These are phyloP conservation scores for Tolypocladium amazonense DNA, from an alignment of 2,329 filamentous ascomycete species.

Conservation along the genomic window DNA sequence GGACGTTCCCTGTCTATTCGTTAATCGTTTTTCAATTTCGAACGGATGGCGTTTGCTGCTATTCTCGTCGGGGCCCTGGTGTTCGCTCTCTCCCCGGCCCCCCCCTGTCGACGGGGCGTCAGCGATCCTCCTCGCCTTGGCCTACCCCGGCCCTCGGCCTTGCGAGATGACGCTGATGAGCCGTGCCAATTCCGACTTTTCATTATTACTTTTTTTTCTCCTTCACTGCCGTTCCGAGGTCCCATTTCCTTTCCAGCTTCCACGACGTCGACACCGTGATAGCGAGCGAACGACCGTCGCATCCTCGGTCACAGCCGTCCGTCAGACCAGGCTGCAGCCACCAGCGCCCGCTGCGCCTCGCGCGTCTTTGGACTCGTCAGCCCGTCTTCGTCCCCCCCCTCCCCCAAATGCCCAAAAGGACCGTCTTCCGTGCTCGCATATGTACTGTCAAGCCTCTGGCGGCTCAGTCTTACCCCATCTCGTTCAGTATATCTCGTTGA, in stretches of 20 bases:
- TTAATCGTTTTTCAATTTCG: background rate
- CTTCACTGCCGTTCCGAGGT: background rate
- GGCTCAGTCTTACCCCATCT: background rate
- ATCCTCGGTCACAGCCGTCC: background rate
- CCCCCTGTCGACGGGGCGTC: background rate
- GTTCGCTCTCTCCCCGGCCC: background rate
- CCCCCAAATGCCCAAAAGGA: background rate
- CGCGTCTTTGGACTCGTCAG: background rate
- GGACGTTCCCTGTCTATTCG: background rate
- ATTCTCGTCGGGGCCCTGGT: background rate
- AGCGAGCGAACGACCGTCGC: background rate
- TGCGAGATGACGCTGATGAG: background rate
- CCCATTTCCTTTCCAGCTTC: background rate
- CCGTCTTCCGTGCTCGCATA: background rate
- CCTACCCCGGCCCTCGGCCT: background rate
- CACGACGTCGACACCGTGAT: too few relatives aligned
- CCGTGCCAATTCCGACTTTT: background rate
- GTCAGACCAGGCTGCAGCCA: background rate
- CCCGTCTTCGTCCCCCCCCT: background rate
- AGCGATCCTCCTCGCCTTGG: background rate
- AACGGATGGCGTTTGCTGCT: background rate
- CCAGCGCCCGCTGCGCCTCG: background rate
- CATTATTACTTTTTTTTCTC: background rate
- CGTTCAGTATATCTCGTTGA: background rate
- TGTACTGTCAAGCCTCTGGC: background rate